Conservation (phyloP, 2,329 filamentous ascomycete genomes). For the Biscogniauxia mediterranea region DNA sequence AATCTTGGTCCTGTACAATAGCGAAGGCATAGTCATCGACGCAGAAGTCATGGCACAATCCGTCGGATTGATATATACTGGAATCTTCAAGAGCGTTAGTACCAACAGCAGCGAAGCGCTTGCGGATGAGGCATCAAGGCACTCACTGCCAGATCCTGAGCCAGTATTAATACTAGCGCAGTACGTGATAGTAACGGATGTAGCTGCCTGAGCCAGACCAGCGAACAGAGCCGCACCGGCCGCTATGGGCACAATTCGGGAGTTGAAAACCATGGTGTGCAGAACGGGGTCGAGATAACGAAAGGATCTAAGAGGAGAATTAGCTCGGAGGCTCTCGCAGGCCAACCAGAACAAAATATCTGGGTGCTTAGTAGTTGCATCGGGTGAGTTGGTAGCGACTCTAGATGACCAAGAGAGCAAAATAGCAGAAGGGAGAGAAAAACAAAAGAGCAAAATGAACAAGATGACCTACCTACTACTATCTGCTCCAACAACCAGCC, state of each 20-base stretch:
- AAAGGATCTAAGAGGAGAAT: slow-evolving; percentile 7
- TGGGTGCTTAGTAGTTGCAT: background rate
- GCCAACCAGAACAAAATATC: background rate
- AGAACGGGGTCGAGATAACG: slow-evolving; percentile 3
- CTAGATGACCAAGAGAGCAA: background rate
- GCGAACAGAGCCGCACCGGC: slow-evolving; percentile 22
- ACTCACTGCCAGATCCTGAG: slow-evolving; percentile 41
- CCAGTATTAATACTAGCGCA: slow-evolving; percentile 49
- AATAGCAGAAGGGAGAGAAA: background rate
- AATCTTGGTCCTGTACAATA: slow-evolving; percentile 61
- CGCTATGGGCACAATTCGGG: slow-evolving; percentile 19
- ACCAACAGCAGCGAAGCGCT: slow-evolving; percentile 7
- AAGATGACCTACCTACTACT: background rate
- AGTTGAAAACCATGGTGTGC: slow-evolving; percentile 23
- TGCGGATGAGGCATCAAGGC: slow-evolving; percentile 19
- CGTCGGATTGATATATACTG: slow-evolving; percentile 65
- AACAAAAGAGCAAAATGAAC: background rate
- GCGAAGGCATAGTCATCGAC: slow-evolving; percentile 60
- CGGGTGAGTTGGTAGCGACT: background rate
- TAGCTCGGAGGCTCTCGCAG: slow-evolving; percentile 2
- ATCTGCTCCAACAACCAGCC: background rate
- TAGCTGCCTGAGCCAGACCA: slow-evolving; percentile 21
- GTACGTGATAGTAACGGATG: slow-evolving; percentile 39
- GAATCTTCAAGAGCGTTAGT: slow-evolving; percentile 40
- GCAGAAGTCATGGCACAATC: slow-evolving; percentile 64